Percentiles rank a stretch among this genome's conserved stretches.
Evolutionary conservation across 495 filamentous ascomycete genomes (phyloP).

Genomic region (Alectoria sarmentosa): DNA sequence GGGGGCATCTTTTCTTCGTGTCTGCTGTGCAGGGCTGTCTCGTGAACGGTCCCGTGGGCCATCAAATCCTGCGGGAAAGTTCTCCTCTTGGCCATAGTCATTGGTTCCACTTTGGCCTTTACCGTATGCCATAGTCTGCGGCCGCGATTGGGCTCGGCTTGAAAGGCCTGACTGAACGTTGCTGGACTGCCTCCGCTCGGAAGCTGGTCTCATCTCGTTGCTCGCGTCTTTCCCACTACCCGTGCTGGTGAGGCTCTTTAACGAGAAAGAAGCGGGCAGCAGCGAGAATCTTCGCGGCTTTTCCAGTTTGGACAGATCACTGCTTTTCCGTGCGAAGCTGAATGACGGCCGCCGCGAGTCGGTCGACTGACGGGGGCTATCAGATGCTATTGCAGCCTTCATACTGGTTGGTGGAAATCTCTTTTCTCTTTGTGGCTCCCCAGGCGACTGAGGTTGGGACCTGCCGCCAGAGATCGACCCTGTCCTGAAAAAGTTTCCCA

Average conservation of each 20-base stretch:
- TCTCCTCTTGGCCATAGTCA: constrained; percentile 20
- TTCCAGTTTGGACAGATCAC: constrained; percentile 43
- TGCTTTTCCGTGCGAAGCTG: constrained; percentile 63
- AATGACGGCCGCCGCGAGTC: constrained; percentile 78
- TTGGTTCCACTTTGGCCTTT: constrained; percentile 18
- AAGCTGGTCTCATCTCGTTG: constrained; percentile 20
- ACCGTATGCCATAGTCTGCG: constrained; percentile 25
- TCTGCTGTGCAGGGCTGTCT: constrained; percentile 13
- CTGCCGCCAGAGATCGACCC: constrained; percentile 68
- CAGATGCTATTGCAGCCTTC: constrained; percentile 50
- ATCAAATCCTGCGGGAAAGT: constrained; percentile 16
- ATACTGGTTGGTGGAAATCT: constrained; percentile 74
- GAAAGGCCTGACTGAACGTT: constrained; percentile 15
- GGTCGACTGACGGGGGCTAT: constrained; percentile 63
- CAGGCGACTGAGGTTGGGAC: constrained; percentile 28
- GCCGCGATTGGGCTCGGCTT: constrained; percentile 22
- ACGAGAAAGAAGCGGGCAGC: constrained; percentile 66
- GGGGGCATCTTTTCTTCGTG: constrained; percentile 17
- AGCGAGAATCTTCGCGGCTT: constrained; percentile 70
- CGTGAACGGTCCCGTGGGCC: constrained; percentile 20
- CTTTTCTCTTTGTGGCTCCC: constrained; percentile 36
- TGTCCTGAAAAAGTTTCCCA: constrained; percentile 75
- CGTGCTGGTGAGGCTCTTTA: constrained; percentile 44
- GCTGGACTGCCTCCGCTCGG: constrained; percentile 25
- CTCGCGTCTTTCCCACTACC: constrained; percentile 27